Evolutionary conservation across 2,329 filamentous ascomycete species (phyloP), one percentile per base, ranked within the genome.

Genomic region (Verticillium isaacii): DNA sequence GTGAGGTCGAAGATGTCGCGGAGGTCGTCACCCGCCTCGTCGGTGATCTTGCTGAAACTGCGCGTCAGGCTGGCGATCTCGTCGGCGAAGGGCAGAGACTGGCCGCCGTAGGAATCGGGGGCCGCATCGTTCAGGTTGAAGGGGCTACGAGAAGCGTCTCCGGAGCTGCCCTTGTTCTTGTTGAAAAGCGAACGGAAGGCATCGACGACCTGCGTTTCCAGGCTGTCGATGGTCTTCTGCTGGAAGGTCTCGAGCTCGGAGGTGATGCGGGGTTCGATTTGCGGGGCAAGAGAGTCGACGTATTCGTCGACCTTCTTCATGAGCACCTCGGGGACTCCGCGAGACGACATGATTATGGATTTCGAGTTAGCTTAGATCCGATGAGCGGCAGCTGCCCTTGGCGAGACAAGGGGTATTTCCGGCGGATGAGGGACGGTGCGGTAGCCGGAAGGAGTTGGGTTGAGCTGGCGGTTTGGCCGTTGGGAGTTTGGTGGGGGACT

Each of bases 251-350:
- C 76, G 57, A 80, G 73, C 70, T 80, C 78, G 15, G 72, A 62
- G 15, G 76, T 70, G 69, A 80, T 78, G 73, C 76, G 77, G 68
- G 78, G 77, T 64, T 79, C 76, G 60, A 80, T 79, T 66, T 80
- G 75, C 6, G 78, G 78, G 2, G 75, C 76, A 4, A 80, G 76
- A 0, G 77, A 79, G 72, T 80, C 78, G 68, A 80, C 77, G 58
- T 80, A 80, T 17, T 78, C 73, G 71, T 80, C 78, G 2, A 80
- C 74, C 63, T 79, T 76, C 56, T 73, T 72, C 71, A 78, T 75
- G 62, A 80, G 62, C 34, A 78, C 75, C 56, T 79, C 77, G 56
- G 77, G 75, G 23, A 80, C 65, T n/a, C 71, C 72, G 64, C 69
- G 71, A 6, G 72, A 74, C 65, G 75, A 74, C 75, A 77, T 77